Evolutionary conservation across 805 yeast genomes (phyloP), one percentile per base, ranked within the genome.

Genomic region (Grigorovia yakushimaensis): DNA sequence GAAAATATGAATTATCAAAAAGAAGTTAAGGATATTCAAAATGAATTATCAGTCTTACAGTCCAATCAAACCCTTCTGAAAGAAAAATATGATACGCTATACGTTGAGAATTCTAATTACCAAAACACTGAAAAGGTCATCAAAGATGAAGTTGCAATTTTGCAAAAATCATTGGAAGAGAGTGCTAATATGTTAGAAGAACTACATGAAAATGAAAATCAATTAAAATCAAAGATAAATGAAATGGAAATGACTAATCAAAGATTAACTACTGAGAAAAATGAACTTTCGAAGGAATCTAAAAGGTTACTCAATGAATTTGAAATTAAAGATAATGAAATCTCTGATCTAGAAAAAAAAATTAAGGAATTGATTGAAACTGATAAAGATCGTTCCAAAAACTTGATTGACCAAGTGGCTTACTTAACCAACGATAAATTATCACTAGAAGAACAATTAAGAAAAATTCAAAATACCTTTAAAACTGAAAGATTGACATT

Each of bases 1-100:
- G 52, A 43, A 37, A 50, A 42, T 4, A 47, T 51, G 2, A 51
- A 44, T 20, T 43, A 58, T n/a, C 59, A 53, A 30, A 46, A 37
- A 17, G 54, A 51, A 41, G 39, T 56, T 8, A 49, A 49, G 21
- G 62, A 59, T 44, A 27, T 49, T 7, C 51, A 50, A 27, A 57
- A 58, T 49, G 67, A 62, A 48, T 48, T 62, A 13, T 53, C 54
- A 23, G 56, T 60, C 59, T 44, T 58, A 18, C 58, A 55, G 21
- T 58, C 62, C 43, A 62, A 61, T 44, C 61, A 59, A 45, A 54
- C 52, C 17, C 51, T 58, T 21, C 24, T 61, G n/a, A 60, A 58
- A 45, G 54, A 50, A 8, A 60, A 60, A 47, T 59, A 56, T 44
- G 61, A 58, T 43, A 44, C 44, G 17, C 33, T 54, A 17, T 45